A percentile compares a stretch with the other conserved stretches of the same genome.
Conservation (phyloP, 495 filamentous ascomycete genomes). For the Penicillium salamii region DNA sequence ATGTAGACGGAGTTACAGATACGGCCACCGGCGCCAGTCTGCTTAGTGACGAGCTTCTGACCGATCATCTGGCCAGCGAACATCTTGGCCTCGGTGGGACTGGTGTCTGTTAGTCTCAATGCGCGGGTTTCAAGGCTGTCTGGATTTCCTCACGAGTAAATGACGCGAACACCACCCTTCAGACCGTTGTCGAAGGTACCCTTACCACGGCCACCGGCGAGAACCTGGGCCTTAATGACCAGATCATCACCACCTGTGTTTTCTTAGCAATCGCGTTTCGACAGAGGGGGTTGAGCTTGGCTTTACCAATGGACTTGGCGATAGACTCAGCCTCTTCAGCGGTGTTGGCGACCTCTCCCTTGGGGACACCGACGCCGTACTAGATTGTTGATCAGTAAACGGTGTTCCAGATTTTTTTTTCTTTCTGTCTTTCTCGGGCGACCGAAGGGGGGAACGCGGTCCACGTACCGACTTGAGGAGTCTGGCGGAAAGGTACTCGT, state of each 20-base stretch:
- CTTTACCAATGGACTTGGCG: conserved; percentile 78
- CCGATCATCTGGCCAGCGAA: conserved; percentile 99
- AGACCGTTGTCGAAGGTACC: conserved; percentile 96
- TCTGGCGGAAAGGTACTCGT: conserved; percentile 93
- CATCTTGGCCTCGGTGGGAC: conserved; percentile 86
- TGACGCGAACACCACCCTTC: conserved; percentile 96
- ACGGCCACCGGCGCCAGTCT: conserved; percentile 88
- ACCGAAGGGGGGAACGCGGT: conserved; percentile 17
- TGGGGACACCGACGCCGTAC: conserved; percentile 93
- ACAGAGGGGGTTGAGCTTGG: not conserved
- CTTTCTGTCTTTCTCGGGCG: conserved; percentile 8
- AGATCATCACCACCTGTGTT: conserved; percentile 78
- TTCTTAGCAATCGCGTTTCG: conserved; percentile 20
- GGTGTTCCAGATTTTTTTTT: conserved; percentile 2
- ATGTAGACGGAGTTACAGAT: conserved; percentile 96
- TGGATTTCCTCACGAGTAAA: conserved; percentile 72
- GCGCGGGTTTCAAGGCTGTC: not conserved
- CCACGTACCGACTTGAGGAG: conserved; percentile 75
- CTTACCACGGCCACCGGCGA: conserved; percentile 96
- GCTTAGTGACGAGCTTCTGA: conserved; percentile 99
- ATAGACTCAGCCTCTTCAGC: conserved; percentile 87
- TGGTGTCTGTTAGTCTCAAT: conserved; percentile 29
- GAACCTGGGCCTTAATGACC: conserved; percentile 99
- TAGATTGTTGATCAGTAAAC: conserved; percentile 39
- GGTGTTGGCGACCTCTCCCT: conserved; percentile 77